Evolutionary conservation across 2,329 filamentous ascomycete species (phyloP).

Genomic region (Ophiostoma tasmaniense): DNA sequence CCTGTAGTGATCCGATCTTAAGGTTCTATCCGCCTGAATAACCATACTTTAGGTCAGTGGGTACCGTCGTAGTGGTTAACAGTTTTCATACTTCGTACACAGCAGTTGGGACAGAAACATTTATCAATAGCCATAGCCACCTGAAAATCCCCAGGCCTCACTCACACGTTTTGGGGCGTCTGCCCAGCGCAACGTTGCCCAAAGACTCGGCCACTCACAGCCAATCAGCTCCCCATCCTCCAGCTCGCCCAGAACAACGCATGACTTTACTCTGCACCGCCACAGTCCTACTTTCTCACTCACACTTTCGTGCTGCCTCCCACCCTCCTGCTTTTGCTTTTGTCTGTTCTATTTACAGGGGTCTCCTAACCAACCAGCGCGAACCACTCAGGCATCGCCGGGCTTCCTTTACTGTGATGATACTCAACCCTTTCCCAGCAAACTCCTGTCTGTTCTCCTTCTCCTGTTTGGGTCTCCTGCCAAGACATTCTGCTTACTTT

Average conservation of each 20-base stretch:
- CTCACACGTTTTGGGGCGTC: neutral
- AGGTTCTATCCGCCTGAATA: neutral
- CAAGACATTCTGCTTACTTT: neutral
- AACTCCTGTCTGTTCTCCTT: neutral
- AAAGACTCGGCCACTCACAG: neutral
- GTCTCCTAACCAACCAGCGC: neutral
- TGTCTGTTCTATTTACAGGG: neutral
- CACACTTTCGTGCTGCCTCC: neutral
- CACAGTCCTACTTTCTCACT: neutral
- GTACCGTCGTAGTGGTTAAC: neutral
- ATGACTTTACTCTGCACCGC: neutral
- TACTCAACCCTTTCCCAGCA: neutral
- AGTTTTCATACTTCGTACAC: no score
- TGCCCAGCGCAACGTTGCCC: neutral
- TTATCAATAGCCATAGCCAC: neutral
- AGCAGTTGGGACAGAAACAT: neutral
- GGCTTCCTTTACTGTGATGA: neutral
- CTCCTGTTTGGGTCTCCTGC: constrained; percentile 2
- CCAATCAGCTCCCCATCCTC: neutral
- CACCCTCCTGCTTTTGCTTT: neutral
- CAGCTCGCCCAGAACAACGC: neutral
- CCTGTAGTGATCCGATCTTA: neutral
- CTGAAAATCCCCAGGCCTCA: neutral
- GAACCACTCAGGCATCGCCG: neutral
- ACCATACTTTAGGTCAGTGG: neutral